Base-by-base conservation (phyloP, 2,329 filamentous ascomycete species). In the Talaromyces sp. region DNA sequence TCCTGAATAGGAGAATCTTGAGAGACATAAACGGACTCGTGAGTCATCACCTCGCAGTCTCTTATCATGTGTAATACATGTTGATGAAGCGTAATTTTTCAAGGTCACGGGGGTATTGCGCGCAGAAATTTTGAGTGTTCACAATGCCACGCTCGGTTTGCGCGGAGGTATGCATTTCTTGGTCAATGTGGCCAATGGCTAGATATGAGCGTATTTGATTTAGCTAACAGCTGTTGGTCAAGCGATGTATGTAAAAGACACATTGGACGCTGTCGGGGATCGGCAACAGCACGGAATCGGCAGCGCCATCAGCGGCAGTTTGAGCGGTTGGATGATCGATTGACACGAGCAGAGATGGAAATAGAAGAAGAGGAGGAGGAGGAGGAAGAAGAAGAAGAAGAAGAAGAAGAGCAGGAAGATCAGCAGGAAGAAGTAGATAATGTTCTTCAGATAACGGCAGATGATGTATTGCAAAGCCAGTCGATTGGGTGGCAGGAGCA, bases 1-100 rank as follows among this genome's bases (percentile, higher is more conserved):
- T 52, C 33, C 28, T 30, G 28, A 30, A 30, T 51, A 64, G 63
- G 63, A 63, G 44, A 64, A 64, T 17, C 58, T 64, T 9, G 61
- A 64, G 36, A 51, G 63, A 36, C 63, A 64, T 63, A 64, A 63
- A 55, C 61, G 61, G 30, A 55, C 63, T 42, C 58, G 61, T 61
- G 58, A 57, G 63, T 64, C 17, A 53, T 19, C 5, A 60, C 42
- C 28, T 28, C 3, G 30, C 3, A 39, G 13, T 9, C 54, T 22
- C 7, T n/a, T 39, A n/a, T 7, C 44, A 58, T 36, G 27, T 44
- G 33, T 10, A 22, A 56, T 57, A n/a, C 36, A 54, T 30, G 28
- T 30, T 30, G 28, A 30, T 30, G 28, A 30, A 30, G 28, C 28
- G 30, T 17, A 36, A 13, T 36, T n/a, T n/a, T 47, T 36, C 32